Conservation (phyloP, 2,329 filamentous ascomycete species). For the Immersiporthe knoxdaviesiana region DNA sequence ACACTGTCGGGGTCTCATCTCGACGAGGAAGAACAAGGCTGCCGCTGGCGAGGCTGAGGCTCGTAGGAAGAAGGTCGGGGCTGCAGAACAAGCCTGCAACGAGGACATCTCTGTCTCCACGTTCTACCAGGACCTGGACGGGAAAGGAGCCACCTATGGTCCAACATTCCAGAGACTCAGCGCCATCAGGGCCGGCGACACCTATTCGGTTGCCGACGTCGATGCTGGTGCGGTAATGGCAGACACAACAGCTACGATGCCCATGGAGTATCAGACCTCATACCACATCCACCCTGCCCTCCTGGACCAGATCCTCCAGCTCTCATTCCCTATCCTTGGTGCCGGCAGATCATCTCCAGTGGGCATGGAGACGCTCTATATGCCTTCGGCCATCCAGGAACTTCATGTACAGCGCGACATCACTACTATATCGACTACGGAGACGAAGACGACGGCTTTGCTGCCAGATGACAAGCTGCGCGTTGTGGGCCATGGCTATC, state of each 20-base stretch:
- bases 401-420: conserved; percentile 27
- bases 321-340: conserved; percentile 44
- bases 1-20: conserved; percentile 36
- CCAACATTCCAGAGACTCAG: conserved; percentile 23
- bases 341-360: conserved; percentile 30
- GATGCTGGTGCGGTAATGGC: conserved; percentile 37
- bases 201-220: conserved; percentile 40
- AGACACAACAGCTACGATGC: conserved; percentile 51
- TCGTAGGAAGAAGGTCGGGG: conserved; percentile 11
- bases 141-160: conserved; percentile 29
- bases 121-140: conserved; percentile 29
- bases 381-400: conserved; percentile 35
- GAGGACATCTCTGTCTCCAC: conserved; percentile 7
- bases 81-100: conserved; percentile 15
- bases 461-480: conserved; percentile 17
- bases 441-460: background rate
- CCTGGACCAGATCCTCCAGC: conserved; percentile 50
- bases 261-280: conserved; percentile 46
- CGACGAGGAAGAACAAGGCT: conserved; percentile 22
- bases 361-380: conserved; percentile 28
- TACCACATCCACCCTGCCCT: conserved; percentile 51
- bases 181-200: conserved; percentile 25
- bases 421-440: background rate
- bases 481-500: conserved; percentile 20
- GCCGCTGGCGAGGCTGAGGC: background rate